Conservation (phyloP, 2,329 filamentous ascomycete species). For the Paramyrothecium sp. region DNA sequence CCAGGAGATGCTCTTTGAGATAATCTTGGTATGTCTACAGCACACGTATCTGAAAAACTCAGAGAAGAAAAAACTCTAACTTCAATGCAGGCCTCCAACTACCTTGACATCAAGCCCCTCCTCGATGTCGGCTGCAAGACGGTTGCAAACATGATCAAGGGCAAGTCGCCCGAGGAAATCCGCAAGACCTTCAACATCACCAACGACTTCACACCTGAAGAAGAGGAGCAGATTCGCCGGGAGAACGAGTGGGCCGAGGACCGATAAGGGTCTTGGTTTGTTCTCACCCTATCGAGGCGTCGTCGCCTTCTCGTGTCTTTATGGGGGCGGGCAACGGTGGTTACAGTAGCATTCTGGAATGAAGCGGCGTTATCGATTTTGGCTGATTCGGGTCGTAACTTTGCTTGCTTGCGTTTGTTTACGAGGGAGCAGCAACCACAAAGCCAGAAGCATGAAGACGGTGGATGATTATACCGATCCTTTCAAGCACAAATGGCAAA, state of each 20-base stretch:
- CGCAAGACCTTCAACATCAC: conserved; percentile 99
- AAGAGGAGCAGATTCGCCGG: conserved; percentile 94
- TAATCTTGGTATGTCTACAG: conserved; percentile 74
- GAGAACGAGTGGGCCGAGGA: conserved; percentile 94
- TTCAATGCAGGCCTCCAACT: conserved; percentile 78
- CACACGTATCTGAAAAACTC: no score
- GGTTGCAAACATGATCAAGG: conserved; percentile 99
- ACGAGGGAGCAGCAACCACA: background rate
- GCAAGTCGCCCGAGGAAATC: conserved; percentile 98
- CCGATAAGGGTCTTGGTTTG: conserved; percentile 45
- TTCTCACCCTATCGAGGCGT: background rate
- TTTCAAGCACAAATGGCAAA: no score
- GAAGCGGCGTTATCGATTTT: conserved; percentile 1
- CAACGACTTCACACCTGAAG: conserved; percentile 98
- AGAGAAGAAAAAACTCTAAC: no score
- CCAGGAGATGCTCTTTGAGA: conserved; percentile 99
- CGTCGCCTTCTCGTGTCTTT: background rate
- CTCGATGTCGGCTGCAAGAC: conserved; percentile 99
- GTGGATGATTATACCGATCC: no score
- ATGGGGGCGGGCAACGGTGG: background rate
- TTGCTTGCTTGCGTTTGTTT: background rate
- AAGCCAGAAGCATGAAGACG: background rate
- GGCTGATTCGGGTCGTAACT: background rate
- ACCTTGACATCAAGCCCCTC: conserved; percentile 97
- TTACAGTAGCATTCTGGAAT: background rate